phyloP scores from a whole-genome alignment of 768 basidiomycete genomes.

The Lactifluus rugatus region DNA sequence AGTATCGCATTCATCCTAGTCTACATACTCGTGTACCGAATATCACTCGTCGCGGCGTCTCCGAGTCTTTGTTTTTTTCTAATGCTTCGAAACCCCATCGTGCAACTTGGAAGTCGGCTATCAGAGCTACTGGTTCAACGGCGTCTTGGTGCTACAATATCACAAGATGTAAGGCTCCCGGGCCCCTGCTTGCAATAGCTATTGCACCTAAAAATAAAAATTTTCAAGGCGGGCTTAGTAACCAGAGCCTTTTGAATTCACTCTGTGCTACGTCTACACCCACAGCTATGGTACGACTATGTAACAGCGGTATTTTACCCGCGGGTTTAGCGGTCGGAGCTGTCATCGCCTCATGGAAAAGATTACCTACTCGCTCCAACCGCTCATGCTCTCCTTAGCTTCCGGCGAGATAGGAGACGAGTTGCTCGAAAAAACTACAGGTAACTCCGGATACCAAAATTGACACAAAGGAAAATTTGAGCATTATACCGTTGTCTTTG shows the following conservation, averaged over 20 bases:
- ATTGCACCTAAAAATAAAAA: not conserved
- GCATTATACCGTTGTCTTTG: not conserved
- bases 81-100: not conserved
- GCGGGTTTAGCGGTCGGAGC: not conserved
- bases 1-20: not conserved
- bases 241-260: not conserved
- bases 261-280: not conserved
- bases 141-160: not conserved
- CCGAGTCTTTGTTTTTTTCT: not conserved
- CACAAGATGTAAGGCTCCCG: not conserved
- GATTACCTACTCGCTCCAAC: not conserved
- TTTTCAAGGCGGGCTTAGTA: not conserved
- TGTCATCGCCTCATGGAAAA: not conserved
- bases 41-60: not conserved
- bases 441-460: not conserved
- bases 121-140: not conserved
- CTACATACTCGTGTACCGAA: not conserved
- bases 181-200: not conserved
- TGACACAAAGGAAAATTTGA: not conserved
- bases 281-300: not conserved
- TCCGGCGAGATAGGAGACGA: not conserved
- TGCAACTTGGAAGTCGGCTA: not conserved
- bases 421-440: not conserved
- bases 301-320: not conserved
- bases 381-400: not conserved